Evolutionary conservation across 495 filamentous ascomycete species (phyloP), one percentile per base, ranked within the genome.

Genomic region (Lasiosphaeria ovina): DNA sequence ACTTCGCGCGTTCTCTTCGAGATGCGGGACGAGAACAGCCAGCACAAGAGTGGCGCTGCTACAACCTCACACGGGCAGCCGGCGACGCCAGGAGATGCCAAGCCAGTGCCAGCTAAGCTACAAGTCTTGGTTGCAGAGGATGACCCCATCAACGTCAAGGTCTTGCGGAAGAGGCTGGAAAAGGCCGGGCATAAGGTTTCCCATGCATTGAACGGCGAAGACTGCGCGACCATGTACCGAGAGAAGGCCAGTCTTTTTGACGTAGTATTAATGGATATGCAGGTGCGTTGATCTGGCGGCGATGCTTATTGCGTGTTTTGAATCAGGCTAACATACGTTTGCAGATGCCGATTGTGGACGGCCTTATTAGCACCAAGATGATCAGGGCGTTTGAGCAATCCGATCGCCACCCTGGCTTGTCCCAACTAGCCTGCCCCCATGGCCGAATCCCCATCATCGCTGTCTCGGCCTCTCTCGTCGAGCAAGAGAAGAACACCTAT

Each of bases 241-340:
- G 85, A 87, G 24, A 80, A 83, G 49, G 77, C 83, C 1, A 67
- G 66, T 47, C 70, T 57, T 14, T 95, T 87, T 65, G 92, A 98
- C 72, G 86, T 93, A n/a, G 79, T 98, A 16, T 78, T 98, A 67
- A 98, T 98, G 93, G 93, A 98, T 68, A 92, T 97, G 76, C 92
- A 97, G 80, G 91, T 91, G 66, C 67, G 80, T 74, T 31, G 14
- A 38, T 4, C 14, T 57, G 36, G 4, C 38, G 47, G 53, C 33
- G 12, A 32, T 32, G n/a, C 9, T 14, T 40, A 10, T 9, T 50
- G 33, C 40, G 12, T 31, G 57, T 36, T 42, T 35, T 42, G 17
- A 35, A 16, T 54, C 16, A n/a, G 44, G 12, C 44, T 47, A 33
- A 49, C 3, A 52, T 52, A 49, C 3, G 50, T 54, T 35, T 24